Evolutionary conservation across 495 filamentous ascomycete genomes (phyloP), one percentile per base, ranked within the genome.

Genomic region (Annulohypoxylon nitens): DNA sequence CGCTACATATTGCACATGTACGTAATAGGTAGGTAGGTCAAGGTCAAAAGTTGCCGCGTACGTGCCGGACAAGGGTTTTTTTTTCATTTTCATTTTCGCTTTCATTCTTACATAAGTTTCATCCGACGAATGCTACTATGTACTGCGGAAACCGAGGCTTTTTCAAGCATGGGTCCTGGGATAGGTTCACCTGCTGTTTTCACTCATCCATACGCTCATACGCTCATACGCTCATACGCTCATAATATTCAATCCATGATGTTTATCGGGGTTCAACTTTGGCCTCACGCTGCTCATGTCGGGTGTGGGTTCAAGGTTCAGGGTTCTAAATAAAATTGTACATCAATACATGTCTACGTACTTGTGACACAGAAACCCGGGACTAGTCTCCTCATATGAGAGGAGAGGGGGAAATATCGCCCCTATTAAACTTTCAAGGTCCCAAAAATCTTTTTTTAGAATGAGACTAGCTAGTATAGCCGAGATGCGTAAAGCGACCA

Each of bases 401-500:
- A 12, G 30, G 59, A 23, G 20, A 23, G 20, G 20, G 20, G 20
- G 20, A 50, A 50, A 18, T 26, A 18, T 62, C 7, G 30, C 34
- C 39, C 26, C 60, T 47, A 53, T 47, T 45, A 53, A 25, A 57
- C 30, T 57, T 36, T 20, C 57, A 50, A 37, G 47, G 48, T 71
- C 5, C 30, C 30, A 30, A 30, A 6, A 30, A 0, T 71, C 69
- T 71, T 71, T 71, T 67, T 71, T 67, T 71, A 71, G 69, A 71
- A 55, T 50, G 9, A 20, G 16, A 62, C 61, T 16, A 55, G 18
- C n/a, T n/a, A n/a, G n/a, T n/a, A n/a, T 41, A 60, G 25, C 36
- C 57, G 57, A 60, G 57, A 36, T 60, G 20, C 57, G 57, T 60
- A 60, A 60, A 60, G 2, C 0, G 26, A 34, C 57, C 57, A 60